These are phyloP conservation scores for Knoxdaviesia capensis DNA, from an alignment of 2,329 filamentous ascomycete genomes.

Conservation along the genomic window DNA sequence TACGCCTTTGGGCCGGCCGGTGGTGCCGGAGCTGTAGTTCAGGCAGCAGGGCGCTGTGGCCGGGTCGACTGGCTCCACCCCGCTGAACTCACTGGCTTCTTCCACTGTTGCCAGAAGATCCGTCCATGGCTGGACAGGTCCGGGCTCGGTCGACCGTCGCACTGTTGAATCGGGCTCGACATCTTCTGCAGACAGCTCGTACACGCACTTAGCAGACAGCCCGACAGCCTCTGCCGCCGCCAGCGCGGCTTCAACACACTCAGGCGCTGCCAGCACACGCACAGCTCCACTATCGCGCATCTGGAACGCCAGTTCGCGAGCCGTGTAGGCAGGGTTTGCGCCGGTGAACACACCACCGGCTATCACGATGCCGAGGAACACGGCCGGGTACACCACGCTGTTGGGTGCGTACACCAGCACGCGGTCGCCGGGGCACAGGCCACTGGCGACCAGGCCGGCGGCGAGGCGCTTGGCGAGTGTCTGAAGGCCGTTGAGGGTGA, in stretches of 20 bases:
- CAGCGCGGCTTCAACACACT: constrained; percentile 38
- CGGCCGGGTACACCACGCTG: constrained; percentile 48
- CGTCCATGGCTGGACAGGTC: constrained; percentile 39
- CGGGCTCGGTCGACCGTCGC: constrained; percentile 35
- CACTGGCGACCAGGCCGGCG: constrained; percentile 41
- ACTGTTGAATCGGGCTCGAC: constrained; percentile 9
- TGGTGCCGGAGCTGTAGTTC: constrained; percentile 66
- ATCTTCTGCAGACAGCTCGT: constrained; percentile 10
- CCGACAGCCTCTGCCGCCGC: constrained; percentile 42
- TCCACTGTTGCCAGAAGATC: constrained; percentile 30
- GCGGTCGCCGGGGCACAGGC: constrained; percentile 46
- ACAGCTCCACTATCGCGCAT: constrained; percentile 48
- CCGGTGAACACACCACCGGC: constrained; percentile 62
- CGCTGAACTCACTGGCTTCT: constrained; percentile 37
- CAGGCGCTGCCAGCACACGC: constrained; percentile 44
- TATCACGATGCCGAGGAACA: constrained; percentile 57
- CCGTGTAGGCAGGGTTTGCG: constrained; percentile 47
- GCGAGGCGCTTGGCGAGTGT: constrained; percentile 55
- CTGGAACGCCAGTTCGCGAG: constrained; percentile 56
- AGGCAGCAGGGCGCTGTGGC: constrained; percentile 40
- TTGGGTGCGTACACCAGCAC: constrained; percentile 58
- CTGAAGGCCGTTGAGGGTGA: constrained; percentile 45
- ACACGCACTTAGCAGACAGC: constrained; percentile 34
- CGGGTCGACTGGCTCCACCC: constrained; percentile 34
- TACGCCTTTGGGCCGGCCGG: constrained; percentile 68